Evolutionary conservation across 2,329 filamentous ascomycete genomes (phyloP), one percentile per base, ranked within the genome.

Genomic region (Thyridium curvatum): DNA sequence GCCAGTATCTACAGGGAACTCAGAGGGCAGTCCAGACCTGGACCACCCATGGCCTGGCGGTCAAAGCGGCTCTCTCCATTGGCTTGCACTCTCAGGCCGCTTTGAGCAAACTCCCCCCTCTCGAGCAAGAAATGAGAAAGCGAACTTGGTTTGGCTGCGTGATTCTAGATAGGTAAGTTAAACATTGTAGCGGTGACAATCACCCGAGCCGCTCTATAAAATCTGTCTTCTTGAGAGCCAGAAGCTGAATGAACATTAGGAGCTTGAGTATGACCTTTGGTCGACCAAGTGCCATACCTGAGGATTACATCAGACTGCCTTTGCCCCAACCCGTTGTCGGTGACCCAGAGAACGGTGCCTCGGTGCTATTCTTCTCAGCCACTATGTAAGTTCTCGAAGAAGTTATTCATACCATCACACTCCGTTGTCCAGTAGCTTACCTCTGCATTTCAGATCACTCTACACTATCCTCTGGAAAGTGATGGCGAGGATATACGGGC

Each of bases 1-100:
- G 63, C 5, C 68, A 72, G 35, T 77, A 76, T 41, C 58, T 76
- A 0, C 72, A 77, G 46, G 71, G 72, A 2, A 74, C 71, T 0
- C 67, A 73, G 30, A 65, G 65, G 14, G 73, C 72, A 0, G 58
- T 73, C 2, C 65, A 74, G 39, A 68, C 73, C 2, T 78, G 72
- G 72, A 70, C 62, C 0, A 60, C 69, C 0, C 74, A 77, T 43
- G 72, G 74, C 0, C 57, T 77, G 1, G 65, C 71, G 0, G 64
- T 76, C 3, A 69, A 66, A 41, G 65, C 67, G 1, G 72, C 72
- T 0, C 54, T 72, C 18, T 66, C 72, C 21, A 53, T 78, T 2
- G 73, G 74, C 0, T 50, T 77, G 0, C 72, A 77, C 42, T 72
- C 66, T 0, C 51, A 51, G 3, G 50, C 64, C 15, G 58, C 62